Evolutionary conservation across 2,329 filamentous ascomycete genomes (phyloP).

Genomic region (Colletotrichum theobromicola): DNA sequence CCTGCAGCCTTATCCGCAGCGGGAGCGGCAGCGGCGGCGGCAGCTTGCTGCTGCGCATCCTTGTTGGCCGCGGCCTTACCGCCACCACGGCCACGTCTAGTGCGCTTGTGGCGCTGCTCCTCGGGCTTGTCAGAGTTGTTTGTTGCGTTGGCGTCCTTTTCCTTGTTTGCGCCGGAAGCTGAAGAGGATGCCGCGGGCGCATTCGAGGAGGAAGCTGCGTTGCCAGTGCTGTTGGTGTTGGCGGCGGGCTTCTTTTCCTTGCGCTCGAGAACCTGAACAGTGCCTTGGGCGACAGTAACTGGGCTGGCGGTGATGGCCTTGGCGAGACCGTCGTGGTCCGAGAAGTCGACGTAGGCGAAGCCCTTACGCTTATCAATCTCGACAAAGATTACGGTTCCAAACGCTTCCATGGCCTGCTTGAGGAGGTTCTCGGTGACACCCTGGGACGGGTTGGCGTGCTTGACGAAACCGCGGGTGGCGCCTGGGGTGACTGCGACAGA

Average conservation of each 20-base stretch:
- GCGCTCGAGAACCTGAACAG: conserved; percentile 85
- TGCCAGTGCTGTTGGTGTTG: conserved; percentile 1
- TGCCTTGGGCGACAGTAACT: conserved; percentile 81
- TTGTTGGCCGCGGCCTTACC: conserved; percentile 20
- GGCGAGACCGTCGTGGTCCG: conserved; percentile 71
- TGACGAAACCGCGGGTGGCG: conserved; percentile 74
- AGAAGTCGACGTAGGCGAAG: conserved; percentile 92
- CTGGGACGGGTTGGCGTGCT: conserved; percentile 87
- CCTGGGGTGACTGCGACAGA: conserved; percentile 41
- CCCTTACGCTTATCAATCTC: conserved; percentile 96
- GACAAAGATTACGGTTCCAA: conserved; percentile 77
- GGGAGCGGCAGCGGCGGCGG: background rate
- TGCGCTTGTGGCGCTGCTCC: conserved; percentile 25
- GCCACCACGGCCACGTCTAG: conserved; percentile 28
- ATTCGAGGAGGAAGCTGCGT: background rate
- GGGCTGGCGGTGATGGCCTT: conserved; percentile 85
- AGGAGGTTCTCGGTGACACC: conserved; percentile 86
- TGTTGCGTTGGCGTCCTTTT: conserved; percentile 2
- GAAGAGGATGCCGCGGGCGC: background rate
- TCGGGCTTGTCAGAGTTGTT: conserved; percentile 24
- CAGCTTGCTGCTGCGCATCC: conserved; percentile 3
- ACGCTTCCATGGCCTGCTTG: conserved; percentile 73
- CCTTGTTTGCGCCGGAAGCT: background rate
- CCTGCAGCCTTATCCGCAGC: conserved; percentile 10
- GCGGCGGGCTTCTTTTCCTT: conserved; percentile 62